Base-by-base conservation (phyloP, 2,329 filamentous ascomycete species). In the Myriosclerotinia curreyana region DNA sequence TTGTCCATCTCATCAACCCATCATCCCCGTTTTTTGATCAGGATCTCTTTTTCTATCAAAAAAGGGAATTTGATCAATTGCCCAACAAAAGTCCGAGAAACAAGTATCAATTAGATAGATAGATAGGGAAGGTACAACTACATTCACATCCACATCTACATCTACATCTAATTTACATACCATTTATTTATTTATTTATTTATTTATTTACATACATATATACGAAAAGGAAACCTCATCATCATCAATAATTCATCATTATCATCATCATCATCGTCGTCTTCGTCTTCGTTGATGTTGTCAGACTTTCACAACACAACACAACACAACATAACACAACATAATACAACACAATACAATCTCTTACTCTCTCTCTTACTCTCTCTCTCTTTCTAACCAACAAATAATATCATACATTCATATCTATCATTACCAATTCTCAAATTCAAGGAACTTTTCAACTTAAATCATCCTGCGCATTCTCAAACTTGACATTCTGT, bases 401-500 rank as follows among this genome's bases (percentile, higher is more conserved):
- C 20, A n/a, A 56, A 56, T 56, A 56, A 31, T 31, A 56, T 1
- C 38, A n/a, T 14, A 8, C 31, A 28, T 14, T 14, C 28, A 42
- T 5, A 55, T 55, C 38, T 25, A 25, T 46, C 54, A n/a, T 49
- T n/a, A n/a, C 42, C 14, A 25, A 7, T 49, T 22, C 31, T 46
- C 40, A 59, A 36, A 46, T 42, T 48, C 25, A 12, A 59, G 31
- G 20, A 48, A 34, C 42, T 59, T 36, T 48, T 15, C 42, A 20
- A 46, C 34, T 31, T 20, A n/a, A 3, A 28, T 38, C 56, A 28
- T 36, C 44, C n/a, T 22, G 28, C 31, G n/a, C 42, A 49, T 60
- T 49, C 42, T 49, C 42, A 60, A 60, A 49, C 55, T 59, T 59
- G 55, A 59, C 42, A 25, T 48, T 14, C 31, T 36, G 25, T 48